Evolutionary conservation across 306 rosid genomes (phyloP).

Genomic region (Luffa acutangula): DNA sequence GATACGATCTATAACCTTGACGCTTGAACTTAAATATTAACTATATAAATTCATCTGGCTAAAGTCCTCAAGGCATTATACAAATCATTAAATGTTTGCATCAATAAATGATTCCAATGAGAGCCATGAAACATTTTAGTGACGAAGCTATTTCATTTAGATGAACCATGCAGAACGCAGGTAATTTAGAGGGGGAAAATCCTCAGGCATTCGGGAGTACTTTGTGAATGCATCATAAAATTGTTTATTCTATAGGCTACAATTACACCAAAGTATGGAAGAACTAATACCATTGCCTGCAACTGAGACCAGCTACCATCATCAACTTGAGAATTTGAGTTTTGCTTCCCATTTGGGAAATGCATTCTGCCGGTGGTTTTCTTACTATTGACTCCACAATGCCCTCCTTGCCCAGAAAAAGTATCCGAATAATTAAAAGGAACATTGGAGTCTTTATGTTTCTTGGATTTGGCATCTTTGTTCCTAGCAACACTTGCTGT

Average conservation of each 20-base stretch:
- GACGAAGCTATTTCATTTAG: neutral
- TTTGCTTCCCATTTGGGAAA: constrained; percentile 19
- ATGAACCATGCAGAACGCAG: neutral
- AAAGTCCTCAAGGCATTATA: neutral
- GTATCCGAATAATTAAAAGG: constrained; percentile 31
- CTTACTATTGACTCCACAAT: constrained; percentile 27
- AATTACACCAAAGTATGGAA: constrained; percentile 3
- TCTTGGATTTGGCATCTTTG: constrained; percentile 37
- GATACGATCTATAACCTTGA: neutral
- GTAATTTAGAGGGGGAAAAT: neutral
- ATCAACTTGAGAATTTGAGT: constrained; percentile 20
- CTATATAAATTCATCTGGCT: neutral
- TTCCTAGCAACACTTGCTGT: constrained; percentile 24
- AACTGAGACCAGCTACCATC: constrained; percentile 21
- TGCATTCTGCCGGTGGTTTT: constrained; percentile 19
- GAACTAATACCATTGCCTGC: constrained; percentile 27
- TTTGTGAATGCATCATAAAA: constrained; percentile 1
- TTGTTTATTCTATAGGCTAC: neutral
- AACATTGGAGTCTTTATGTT: constrained; percentile 27
- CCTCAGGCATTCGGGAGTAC: neutral
- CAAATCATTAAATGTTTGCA: neutral
- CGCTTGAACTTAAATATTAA: neutral
- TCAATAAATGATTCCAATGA: neutral
- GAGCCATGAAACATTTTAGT: neutral
- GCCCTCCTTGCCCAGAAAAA: constrained; percentile 20